Evolutionary conservation across 371 early-diverging fungal species (phyloP), one percentile per base, ranked within the genome.

Genomic region (Paraphysoderma sedebokerense): DNA sequence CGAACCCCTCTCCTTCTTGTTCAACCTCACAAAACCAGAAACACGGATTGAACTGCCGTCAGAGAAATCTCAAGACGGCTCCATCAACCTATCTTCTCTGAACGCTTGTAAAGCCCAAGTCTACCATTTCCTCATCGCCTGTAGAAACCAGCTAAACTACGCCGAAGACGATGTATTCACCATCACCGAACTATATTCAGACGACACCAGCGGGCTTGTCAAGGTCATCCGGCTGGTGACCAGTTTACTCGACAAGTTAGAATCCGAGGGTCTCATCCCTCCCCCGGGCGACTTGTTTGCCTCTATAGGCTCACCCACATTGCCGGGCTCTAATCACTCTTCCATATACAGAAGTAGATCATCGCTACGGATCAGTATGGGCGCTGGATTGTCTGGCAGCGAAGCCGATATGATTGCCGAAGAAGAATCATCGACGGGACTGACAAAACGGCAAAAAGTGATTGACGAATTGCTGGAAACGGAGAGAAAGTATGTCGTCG

Each of bases 131-230:
- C 55, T 87, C 36, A 72, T 84, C 5, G 79, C 76, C 20, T 81
- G 82, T 53, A 68, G 72, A 41, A 60, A 76, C 4, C 71, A 84
- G 46, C 63, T 85, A 23, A 61, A 61, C 11, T 67, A 88, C 47
- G 52, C 60, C 12, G 83, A 86, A 46, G 79, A 83, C 38, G 81
- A 88, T 52, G 68, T 85, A 48, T 89, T 92, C 57, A 72, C 87
- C 41, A 82, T 92, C 49, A 64, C 78, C 11, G 91, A 92, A 46
- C 65, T 93, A 40, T 90, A 82, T 60, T 79, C 80, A 54, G 87
- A 93, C 54, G 92, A 95, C 61, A 95, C 92, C 29, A 86, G 86
- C 57, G 87, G 85, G 23, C 87, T 93, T 60, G 84, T 93, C 55
- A 95, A 89, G 76, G 93, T 67, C 22, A 65, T 85, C 49, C 77